Evolutionary conservation across 2,329 filamentous ascomycete species (phyloP), one percentile per base, ranked within the genome.

Genomic region (Plectosphaerella sp.): DNA sequence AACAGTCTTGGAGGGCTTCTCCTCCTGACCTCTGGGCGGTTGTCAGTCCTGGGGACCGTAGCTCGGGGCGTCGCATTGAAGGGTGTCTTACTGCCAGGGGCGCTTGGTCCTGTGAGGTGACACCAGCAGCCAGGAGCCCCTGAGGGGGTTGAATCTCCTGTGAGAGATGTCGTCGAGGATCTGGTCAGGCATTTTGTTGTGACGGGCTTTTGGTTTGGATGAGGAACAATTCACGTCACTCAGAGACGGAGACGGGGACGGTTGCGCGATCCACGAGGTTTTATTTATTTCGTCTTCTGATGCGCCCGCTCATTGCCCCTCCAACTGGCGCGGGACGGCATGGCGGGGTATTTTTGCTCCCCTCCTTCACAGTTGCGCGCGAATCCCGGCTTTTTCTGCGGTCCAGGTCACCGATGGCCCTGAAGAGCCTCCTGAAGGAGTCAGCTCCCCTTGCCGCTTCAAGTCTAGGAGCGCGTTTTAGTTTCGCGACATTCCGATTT

Each of bases 151-250:
- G 71, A 88, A 97, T 67, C 94, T 87, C 63, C 94, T 82, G 68
- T 99, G 94, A 42, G 94, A 96, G 64, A 99, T 97, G 69, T 99
- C 93, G 76, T 97, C 86, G 48, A 99, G 84, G 48, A 93, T 84
- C 58, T 83, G 79, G 65, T 88, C 86, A 9, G 83, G 81, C 88
- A 91, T 92, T 46, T 56, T 72, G 59, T 48, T 28, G 54, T 53
- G 15, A 15, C n/a, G 20, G 25, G 41, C 10, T 43, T 6, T 3
- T 33, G 28, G 11, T 33, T 5, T 33, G 28, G 8, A 5, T 33
- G 28, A 33, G 28, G 9, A 28, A 12, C 8, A 12, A 12, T 33
- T 33, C 28, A 33, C 28, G 11, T 33, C 28, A 12, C 28, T 10
- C 28, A 3, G 28, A 7, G 28, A 33, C 28, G 8, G 28, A 7